Evolutionary conservation across 441 rosid species (phyloP).

Genomic region (Iberis amara): DNA sequence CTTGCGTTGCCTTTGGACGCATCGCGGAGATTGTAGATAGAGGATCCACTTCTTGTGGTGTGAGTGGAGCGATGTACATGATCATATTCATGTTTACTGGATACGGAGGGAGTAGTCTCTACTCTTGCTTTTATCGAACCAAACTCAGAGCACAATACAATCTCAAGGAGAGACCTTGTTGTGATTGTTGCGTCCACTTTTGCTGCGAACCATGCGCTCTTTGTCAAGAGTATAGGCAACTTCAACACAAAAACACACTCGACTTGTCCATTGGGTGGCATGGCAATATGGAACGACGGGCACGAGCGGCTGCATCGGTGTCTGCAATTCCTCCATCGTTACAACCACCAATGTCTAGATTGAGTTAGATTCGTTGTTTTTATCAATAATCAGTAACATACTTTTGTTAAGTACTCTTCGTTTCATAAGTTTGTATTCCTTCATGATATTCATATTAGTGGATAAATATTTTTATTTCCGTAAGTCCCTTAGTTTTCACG

Average conservation of each 20-base stretch:
- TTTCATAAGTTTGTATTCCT: no score
- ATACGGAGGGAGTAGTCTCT: conserved; percentile 40
- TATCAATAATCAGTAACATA: no score
- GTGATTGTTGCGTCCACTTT: conserved; percentile 46
- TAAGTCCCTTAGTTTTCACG: no score
- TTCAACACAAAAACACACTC: conserved; percentile 32
- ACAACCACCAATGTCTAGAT: conserved; percentile 49
- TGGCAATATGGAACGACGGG: conserved; percentile 55
- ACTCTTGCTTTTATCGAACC: conserved; percentile 51
- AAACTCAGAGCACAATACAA: conserved; percentile 46
- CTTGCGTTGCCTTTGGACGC: conserved; percentile 62
- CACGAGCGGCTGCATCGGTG: conserved; percentile 36
- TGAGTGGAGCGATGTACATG: conserved; percentile 45
- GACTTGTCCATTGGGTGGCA: conserved; percentile 68
- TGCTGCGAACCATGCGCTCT: conserved; percentile 54
- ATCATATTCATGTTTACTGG: conserved; percentile 38
- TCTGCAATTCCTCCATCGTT: conserved; percentile 36
- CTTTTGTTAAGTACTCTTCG: no score
- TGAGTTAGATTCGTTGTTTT: not conserved
- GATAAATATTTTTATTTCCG: no score
- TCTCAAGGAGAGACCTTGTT: conserved; percentile 41
- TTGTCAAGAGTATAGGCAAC: conserved; percentile 61
- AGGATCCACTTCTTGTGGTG: conserved; percentile 47
- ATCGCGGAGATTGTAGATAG: conserved; percentile 58
- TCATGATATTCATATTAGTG: no score